These are phyloP conservation scores for Cutaneotrichosporon cutaneum DNA, from an alignment of 1,284 basidiomycete genomes.

Conservation along the genomic window DNA sequence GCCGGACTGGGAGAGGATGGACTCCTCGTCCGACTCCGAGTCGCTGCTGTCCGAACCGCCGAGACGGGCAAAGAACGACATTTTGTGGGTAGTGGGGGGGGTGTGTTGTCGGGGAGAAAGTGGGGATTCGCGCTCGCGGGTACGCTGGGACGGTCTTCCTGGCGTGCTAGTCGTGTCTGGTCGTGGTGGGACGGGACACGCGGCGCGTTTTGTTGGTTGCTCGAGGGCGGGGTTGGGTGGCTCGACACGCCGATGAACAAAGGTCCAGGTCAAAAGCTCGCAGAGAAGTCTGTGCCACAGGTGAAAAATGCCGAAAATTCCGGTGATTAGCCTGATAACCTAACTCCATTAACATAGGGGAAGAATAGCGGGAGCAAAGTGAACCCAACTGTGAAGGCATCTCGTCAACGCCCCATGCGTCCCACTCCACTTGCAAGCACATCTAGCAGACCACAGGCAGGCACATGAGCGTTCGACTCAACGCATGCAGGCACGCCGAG, in stretches of 20 bases:
- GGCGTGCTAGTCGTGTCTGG: constrained; percentile 5
- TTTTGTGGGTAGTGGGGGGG: constrained; percentile 10
- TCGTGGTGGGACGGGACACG: constrained; percentile 1
- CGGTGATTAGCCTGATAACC: neutral
- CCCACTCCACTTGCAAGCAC: no score
- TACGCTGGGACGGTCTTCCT: neutral
- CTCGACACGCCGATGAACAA: neutral
- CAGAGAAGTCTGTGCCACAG: constrained; percentile 3
- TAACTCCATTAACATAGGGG: no score
- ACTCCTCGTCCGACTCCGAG: constrained; percentile 48
- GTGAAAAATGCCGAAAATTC: constrained; percentile 4
- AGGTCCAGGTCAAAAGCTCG: constrained; percentile 1
- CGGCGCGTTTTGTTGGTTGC: constrained; percentile 11
- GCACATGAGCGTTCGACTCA: no score
- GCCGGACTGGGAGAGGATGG: constrained; percentile 36
- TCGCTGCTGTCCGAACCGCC: constrained; percentile 41
- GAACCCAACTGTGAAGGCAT: no score
- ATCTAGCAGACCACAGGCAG: no score
- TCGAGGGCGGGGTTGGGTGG: constrained; percentile 1
- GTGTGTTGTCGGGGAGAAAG: constrained; percentile 1
- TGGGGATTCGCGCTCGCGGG: constrained; percentile 1
- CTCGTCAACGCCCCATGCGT: no score
- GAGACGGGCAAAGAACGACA: constrained; percentile 45
- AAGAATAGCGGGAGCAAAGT: neutral
- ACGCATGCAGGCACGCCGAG: no score